Conservation (phyloP, 257 asterid species). For the Forsythia viridissima region DNA sequence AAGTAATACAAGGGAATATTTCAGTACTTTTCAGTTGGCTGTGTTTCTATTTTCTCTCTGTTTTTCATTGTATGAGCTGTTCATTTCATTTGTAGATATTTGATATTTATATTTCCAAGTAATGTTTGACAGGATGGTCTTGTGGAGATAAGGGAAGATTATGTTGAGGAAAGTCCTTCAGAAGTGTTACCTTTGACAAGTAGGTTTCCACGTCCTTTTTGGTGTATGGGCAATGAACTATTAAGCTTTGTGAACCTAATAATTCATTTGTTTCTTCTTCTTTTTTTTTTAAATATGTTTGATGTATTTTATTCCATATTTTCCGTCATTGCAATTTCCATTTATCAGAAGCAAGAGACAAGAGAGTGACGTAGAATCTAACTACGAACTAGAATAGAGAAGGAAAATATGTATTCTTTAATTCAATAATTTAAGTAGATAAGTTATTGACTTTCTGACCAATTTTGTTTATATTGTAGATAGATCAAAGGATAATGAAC, state of each 20-base stretch:
- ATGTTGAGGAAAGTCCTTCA: constrained; percentile 50
- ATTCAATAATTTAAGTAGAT: too few relatives aligned
- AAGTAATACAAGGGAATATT: not conserved
- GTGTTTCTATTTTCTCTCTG: not conserved
- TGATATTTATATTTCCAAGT: constrained; percentile 9
- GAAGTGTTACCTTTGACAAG: constrained; percentile 43
- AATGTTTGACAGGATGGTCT: constrained; percentile 70
- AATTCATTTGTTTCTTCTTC: not conserved
- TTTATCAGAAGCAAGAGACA: too few relatives aligned
- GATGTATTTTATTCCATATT: too few relatives aligned
- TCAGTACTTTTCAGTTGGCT: not conserved
- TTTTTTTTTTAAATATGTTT: too few relatives aligned
- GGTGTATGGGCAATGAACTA: not conserved
- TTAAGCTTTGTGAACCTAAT: constrained; percentile 13
- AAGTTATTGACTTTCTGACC: too few relatives aligned
- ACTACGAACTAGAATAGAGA: too few relatives aligned
- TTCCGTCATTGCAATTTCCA: too few relatives aligned
- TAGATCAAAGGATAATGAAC: too few relatives aligned
- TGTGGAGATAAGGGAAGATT: constrained; percentile 92
- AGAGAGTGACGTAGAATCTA: too few relatives aligned
- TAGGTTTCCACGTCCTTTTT: constrained; percentile 29
- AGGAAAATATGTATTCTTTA: too few relatives aligned
- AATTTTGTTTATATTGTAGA: too few relatives aligned
- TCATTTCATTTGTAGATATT: not conserved
- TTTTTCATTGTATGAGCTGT: not conserved